phyloP scores from a whole-genome alignment of 2,329 filamentous ascomycete species.

The Huntiella moniliformis region DNA sequence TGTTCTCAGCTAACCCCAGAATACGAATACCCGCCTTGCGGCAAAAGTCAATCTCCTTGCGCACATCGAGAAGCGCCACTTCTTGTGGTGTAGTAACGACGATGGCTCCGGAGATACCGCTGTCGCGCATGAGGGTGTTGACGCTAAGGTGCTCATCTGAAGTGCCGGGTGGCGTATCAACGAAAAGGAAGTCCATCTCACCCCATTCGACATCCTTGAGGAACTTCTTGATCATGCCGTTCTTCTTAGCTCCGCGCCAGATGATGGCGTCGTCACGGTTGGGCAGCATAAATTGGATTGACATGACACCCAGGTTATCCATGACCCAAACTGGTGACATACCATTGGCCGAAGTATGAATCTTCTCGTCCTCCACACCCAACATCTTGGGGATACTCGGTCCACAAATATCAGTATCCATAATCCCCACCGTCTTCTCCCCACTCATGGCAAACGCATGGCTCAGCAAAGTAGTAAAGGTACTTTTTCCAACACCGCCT shows the following conservation, averaged over 20 bases:
- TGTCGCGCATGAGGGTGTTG: slow-evolving; percentile 77
- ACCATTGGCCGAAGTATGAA: slow-evolving; percentile 72
- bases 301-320: slow-evolving; percentile 92
- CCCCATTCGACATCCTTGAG: slow-evolving; percentile 97
- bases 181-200: slow-evolving; percentile 76
- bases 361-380: slow-evolving; percentile 83
- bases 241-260: slow-evolving; percentile 97
- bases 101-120: slow-evolving; percentile 81
- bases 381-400: slow-evolving; percentile 98
- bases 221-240: slow-evolving; percentile 94
- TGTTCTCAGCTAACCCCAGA: slow-evolving; percentile 87
- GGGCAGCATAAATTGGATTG: slow-evolving; percentile 94
- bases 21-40: slow-evolving; percentile 79
- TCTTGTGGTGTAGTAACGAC: slow-evolving; percentile 92
- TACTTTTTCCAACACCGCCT: slow-evolving; percentile 91
- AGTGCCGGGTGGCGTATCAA: slow-evolving; percentile 90
- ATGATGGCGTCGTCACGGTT: slow-evolving; percentile 89
- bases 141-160: slow-evolving; percentile 90
- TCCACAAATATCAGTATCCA: slow-evolving; percentile 97
- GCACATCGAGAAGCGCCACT: slow-evolving; percentile 74
- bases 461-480: slow-evolving; percentile 72
- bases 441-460: slow-evolving; percentile 76
- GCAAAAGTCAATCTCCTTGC: slow-evolving; percentile 97
- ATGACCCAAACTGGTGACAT: slow-evolving; percentile 94
- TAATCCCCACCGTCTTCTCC: slow-evolving; percentile 67